Percentiles rank a stretch among this genome's conserved stretches.
Conservation (phyloP, 2,329 filamentous ascomycete genomes). For the Pseudogymnoascus sp. region DNA sequence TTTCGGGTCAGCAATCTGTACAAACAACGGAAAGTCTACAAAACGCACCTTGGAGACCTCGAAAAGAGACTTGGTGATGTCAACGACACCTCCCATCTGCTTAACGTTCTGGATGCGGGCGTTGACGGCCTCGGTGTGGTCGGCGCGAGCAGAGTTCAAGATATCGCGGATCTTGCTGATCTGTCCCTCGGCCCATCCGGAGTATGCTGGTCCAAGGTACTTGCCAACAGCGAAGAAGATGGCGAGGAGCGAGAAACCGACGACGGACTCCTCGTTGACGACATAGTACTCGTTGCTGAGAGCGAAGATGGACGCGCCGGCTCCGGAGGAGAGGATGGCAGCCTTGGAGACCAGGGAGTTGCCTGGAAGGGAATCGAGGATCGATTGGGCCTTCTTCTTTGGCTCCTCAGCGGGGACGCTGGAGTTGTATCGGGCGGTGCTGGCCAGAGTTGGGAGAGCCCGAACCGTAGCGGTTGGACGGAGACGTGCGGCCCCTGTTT, state of each 20-base stretch:
- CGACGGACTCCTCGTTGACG: constrained; percentile 96
- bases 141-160: constrained; percentile 84
- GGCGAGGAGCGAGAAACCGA: constrained; percentile 83
- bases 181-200: constrained; percentile 83
- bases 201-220: constrained; percentile 87
- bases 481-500: constrained; percentile 71
- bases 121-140: constrained; percentile 95
- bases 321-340: constrained; percentile 87
- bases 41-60: constrained; percentile 85
- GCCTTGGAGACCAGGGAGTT: constrained; percentile 92
- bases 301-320: constrained; percentile 84
- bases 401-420: constrained; percentile 81
- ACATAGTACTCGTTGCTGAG: constrained; percentile 99
- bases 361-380: constrained; percentile 87
- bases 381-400: constrained; percentile 93
- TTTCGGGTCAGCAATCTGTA: constrained; percentile 9
- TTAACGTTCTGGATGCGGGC: constrained; percentile 86
- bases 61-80: constrained; percentile 94
- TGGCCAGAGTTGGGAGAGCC: constrained; percentile 64
- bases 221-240: constrained; percentile 90
- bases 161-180: constrained; percentile 89
- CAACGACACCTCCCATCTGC: constrained; percentile 89
- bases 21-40: neutral
- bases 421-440: constrained; percentile 56
- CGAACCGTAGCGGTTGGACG: constrained; percentile 72